phyloP scores from a whole-genome alignment of 345 rosid species.

The Cardiospermum halicacabum region DNA sequence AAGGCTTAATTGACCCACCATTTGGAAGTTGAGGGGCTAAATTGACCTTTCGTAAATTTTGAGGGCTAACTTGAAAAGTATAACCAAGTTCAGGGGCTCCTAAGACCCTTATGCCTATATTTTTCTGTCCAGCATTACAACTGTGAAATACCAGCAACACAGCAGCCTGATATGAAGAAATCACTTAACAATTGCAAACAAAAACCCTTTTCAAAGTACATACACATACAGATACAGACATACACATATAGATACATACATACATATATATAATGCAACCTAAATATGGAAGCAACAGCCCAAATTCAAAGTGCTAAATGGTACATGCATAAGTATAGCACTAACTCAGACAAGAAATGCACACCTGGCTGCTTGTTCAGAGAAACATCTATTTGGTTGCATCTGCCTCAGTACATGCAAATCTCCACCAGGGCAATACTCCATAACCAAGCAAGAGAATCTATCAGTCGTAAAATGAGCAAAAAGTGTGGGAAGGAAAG shows the following conservation, averaged over 20 bases:
- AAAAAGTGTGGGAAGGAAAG: conserved; percentile 75
- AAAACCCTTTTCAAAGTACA: not conserved
- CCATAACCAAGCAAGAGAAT: conserved; percentile 72
- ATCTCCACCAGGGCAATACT: conserved; percentile 84
- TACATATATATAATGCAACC: no score
- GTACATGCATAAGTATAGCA: not conserved
- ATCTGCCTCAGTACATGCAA: conserved; percentile 71
- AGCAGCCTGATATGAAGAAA: not conserved
- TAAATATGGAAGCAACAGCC: not conserved
- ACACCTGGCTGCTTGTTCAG: conserved; percentile 72
- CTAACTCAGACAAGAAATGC: conserved; percentile 1
- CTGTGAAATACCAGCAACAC: no score
- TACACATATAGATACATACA: conserved; percentile 1
- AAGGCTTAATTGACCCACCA: no score
- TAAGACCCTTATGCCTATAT: no score
- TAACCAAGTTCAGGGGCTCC: no score
- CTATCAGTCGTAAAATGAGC: conserved; percentile 58
- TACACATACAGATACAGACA: conserved; percentile 1
- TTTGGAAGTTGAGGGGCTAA: no score
- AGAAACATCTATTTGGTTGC: conserved; percentile 56
- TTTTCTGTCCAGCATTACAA: no score
- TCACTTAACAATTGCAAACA: not conserved
- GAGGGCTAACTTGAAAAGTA: no score
- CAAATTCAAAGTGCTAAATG: not conserved
- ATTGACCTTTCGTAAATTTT: no score